Conservation (phyloP, 208 protist genomes). For the Leishmania guyanensis region DNA sequence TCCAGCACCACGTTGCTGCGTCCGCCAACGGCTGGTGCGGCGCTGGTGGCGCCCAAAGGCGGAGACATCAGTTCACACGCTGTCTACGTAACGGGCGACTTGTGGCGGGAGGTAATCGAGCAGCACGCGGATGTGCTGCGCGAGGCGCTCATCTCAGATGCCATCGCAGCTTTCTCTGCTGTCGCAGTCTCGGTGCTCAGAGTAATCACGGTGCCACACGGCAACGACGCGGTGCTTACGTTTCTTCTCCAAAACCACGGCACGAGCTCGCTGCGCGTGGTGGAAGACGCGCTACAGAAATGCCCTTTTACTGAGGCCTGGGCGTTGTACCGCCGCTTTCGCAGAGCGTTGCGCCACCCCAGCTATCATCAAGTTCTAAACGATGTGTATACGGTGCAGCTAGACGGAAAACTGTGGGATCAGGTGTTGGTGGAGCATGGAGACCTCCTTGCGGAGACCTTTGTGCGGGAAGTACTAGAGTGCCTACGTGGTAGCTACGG, state of each 20-base stretch:
- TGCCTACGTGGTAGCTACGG: conserved; percentile 14
- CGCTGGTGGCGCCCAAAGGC: background rate
- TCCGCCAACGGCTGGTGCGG: background rate
- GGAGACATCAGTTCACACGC: conserved; percentile 7
- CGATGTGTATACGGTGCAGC: conserved; percentile 1
- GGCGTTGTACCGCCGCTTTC: conserved; percentile 4
- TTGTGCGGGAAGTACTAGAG: conserved; percentile 21
- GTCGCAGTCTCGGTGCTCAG: background rate
- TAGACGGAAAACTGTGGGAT: conserved; percentile 19
- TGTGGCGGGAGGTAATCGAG: conserved; percentile 16
- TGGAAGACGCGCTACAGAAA: conserved; percentile 8
- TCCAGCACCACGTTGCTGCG: conserved; percentile 6
- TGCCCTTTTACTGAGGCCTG: conserved; percentile 1
- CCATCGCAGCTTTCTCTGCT: background rate
- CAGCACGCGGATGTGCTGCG: conserved; percentile 3
- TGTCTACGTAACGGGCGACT: conserved; percentile 12
- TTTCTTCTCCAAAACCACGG: conserved; percentile 14
- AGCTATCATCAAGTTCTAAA: background rate
- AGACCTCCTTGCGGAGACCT: conserved; percentile 17
- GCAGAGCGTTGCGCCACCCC: background rate
- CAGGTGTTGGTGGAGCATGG: conserved; percentile 13
- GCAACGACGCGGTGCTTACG: background rate
- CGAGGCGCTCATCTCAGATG: conserved; percentile 12
- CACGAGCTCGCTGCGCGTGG: background rate
- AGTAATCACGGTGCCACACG: background rate